Conservation (phyloP, 257 asterid genomes). For the Lycium ferocissimum region DNA sequence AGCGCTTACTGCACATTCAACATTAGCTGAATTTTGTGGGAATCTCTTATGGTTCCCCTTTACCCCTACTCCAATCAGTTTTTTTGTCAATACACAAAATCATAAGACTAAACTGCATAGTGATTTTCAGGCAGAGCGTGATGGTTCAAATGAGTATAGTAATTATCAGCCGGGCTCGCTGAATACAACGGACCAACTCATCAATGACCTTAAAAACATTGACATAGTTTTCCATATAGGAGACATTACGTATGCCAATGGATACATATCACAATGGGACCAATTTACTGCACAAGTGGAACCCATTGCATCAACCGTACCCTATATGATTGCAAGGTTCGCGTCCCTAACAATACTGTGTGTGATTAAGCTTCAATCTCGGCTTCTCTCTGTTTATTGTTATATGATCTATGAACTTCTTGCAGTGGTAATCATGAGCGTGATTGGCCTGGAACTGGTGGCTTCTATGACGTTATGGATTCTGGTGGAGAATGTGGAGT, state of each 20-base stretch:
- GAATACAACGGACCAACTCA: conserved; percentile 82
- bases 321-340: conserved; percentile 94
- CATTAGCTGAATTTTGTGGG: not conserved
- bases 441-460: conserved; percentile 51
- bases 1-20: not conserved
- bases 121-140: conserved; percentile 83
- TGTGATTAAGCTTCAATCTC: not conserved
- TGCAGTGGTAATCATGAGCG: conserved; percentile 65
- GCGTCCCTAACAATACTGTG: conserved; percentile 11
- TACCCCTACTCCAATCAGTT: not conserved
- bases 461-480: conserved; percentile 47
- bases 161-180: conserved; percentile 87
- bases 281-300: conserved; percentile 91
- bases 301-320: conserved; percentile 76
- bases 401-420: not conserved
- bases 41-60: not conserved
- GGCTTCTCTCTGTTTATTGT: not conserved
- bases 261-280: conserved; percentile 79
- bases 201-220: conserved; percentile 60
- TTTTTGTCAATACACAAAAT: not conserved
- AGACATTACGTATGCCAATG: conserved; percentile 59
- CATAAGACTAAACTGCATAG: not conserved
- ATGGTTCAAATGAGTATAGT: conserved; percentile 86
- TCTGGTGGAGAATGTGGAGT: conserved; percentile 69
- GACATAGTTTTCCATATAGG: conserved; percentile 65